Conservation (phyloP, 805 yeast genomes). For the Sugiyamaella valdiviana region DNA sequence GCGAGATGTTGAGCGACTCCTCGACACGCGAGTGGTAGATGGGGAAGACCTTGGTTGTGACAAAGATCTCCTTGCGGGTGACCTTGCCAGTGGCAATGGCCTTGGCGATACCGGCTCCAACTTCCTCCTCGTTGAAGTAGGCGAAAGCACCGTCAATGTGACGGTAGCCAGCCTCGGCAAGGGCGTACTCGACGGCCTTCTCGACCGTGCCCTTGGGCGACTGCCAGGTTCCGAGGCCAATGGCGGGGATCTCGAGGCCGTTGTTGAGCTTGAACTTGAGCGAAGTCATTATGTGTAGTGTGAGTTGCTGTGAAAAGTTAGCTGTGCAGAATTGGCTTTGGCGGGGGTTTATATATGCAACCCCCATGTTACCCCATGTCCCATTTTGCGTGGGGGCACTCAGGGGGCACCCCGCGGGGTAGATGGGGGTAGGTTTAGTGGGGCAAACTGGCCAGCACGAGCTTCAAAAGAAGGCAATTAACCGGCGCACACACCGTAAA, state of each 20-base stretch:
- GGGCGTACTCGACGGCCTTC: conserved; percentile 53
- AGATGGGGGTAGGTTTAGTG: no score
- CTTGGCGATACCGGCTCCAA: conserved; percentile 44
- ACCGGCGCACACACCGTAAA: no score
- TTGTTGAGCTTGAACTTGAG: conserved; percentile 38
- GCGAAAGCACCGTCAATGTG: conserved; percentile 75
- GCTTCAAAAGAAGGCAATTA: no score
- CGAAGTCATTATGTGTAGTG: conserved; percentile 16
- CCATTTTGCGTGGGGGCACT: background rate
- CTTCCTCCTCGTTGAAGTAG: conserved; percentile 60
- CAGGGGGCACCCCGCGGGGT: background rate
- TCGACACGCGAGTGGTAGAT: conserved; percentile 37
- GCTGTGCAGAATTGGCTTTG: background rate
- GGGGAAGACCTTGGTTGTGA: conserved; percentile 59
- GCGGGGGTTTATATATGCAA: background rate
- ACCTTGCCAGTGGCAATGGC: conserved; percentile 52
- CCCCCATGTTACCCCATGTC: background rate
- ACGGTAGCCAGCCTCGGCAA: conserved; percentile 52
- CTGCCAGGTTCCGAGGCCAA: conserved; percentile 77
- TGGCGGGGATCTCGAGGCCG: conserved; percentile 56
- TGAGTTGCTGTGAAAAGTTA: background rate
- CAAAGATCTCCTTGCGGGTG: conserved; percentile 56
- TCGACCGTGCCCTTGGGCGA: conserved; percentile 47
- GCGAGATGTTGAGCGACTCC: conserved; percentile 50
- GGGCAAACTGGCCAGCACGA: no score